Evolutionary conservation across 2,329 filamentous ascomycete genomes (phyloP), one percentile per base, ranked within the genome.

Genomic region (Sporothrix dimorphospora): DNA sequence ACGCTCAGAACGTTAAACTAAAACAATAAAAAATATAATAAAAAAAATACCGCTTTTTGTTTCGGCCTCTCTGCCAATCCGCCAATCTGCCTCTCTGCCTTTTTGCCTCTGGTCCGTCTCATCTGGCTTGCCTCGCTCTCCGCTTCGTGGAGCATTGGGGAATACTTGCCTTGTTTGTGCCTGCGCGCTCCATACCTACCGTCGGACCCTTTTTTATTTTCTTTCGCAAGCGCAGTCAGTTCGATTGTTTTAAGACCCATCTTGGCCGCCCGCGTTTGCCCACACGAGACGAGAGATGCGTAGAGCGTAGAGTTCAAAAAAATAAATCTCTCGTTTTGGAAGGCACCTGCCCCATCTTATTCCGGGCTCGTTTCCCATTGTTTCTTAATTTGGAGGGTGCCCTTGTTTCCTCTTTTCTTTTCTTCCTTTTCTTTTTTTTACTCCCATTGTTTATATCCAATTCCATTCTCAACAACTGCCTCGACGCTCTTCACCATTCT

Each of bases 311-410:
- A 67, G 42, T 9, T 38, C 40, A 45, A 38, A 47, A 68, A 70
- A 24, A n/a, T 45, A 42, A 40, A 42, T 70, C 40, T 61, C 68
- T 59, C 51, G 68, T 70, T 66, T 66, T 66, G 63, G 45, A 38
- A 67, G 65, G 45, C 45, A 27, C 19, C 19, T 38, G 45, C 45
- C 40, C 53, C 40, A 24, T 70, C 40, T 57, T 69, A 24, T 51
- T n/a, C 12, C n/a, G n/a, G n/a, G n/a, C 19, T 63, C 42, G 6
- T 38, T 65, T 42, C 69, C 21, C 4, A 24, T 40, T 65, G 11
- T 71, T 53, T 49, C 45, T 47, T 38, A 24, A 12, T 19, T 42
- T 21, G 34, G 6, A 19, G 24, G 34, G 16, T 9, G 38, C 42
- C 30, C 34, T 55, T 24, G 8, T 16, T 66, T 57, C 24, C 21